These are phyloP conservation scores for Pisolithus orientalis DNA, from an alignment of 768 basidiomycete species.

Conservation along the genomic window DNA sequence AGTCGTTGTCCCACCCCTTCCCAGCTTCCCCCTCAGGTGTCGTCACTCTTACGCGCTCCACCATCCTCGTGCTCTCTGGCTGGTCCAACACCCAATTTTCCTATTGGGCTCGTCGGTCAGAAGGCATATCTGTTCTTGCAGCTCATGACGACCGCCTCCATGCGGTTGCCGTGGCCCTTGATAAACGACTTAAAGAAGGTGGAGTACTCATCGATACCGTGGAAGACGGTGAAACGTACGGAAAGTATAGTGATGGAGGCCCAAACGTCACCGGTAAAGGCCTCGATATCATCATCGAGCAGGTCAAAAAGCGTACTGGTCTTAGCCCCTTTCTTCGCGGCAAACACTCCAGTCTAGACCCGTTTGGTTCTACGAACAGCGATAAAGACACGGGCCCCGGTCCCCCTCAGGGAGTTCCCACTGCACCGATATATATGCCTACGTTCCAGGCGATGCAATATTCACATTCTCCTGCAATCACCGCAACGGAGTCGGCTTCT, in stretches of 20 bases:
- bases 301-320: constrained; percentile 43
- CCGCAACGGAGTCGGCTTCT: constrained; percentile 23
- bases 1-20: constrained; percentile 39
- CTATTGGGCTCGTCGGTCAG: constrained; percentile 47
- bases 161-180: constrained; percentile 35
- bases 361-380: constrained; percentile 36
- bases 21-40: constrained; percentile 33
- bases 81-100: constrained; percentile 52
- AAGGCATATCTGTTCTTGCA: constrained; percentile 43
- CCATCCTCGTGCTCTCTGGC: constrained; percentile 41
- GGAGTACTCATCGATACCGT: constrained; percentile 25
- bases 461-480: constrained; percentile 27
- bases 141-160: constrained; percentile 35
- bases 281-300: constrained; percentile 42
- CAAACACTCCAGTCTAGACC: constrained; percentile 45
- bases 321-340: constrained; percentile 44
- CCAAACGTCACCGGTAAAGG: constrained; percentile 43
- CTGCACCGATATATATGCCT: constrained; percentile 34
- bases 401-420: constrained; percentile 14
- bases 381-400: constrained; percentile 30
- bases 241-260: constrained; percentile 26
- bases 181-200: constrained; percentile 32
- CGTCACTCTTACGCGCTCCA: constrained; percentile 42
- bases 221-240: constrained; percentile 18
- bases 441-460: constrained; percentile 36